Evolutionary conservation across 352 stramenopile species (phyloP).

Genomic region (Phytophthora sp.): DNA sequence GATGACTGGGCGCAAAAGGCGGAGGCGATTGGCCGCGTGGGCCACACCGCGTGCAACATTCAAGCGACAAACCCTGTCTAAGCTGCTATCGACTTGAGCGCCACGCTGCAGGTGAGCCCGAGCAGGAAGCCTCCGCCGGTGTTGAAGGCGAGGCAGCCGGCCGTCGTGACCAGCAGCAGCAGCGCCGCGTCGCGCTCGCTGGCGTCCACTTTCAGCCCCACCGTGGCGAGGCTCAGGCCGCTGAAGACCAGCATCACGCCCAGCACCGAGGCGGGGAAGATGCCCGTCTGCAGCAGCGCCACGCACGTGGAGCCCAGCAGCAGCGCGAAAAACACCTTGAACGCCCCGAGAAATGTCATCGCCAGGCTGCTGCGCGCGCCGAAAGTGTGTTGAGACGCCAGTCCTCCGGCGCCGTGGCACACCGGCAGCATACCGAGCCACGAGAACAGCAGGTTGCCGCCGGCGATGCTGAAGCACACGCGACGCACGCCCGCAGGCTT

Average conservation of each 20-base stretch:
- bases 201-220: constrained; percentile 60
- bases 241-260: constrained; percentile 69
- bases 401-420: constrained; percentile 92
- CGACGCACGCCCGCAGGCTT: constrained; percentile 61
- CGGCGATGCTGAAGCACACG: constrained; percentile 72
- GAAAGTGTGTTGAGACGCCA: constrained; percentile 93
- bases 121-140: constrained; percentile 65
- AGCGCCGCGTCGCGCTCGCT: constrained; percentile 40
- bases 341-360: constrained; percentile 88
- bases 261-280: constrained; percentile 64
- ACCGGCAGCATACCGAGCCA: constrained; percentile 93
- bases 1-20: background rate
- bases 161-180: constrained; percentile 49
- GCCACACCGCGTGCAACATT: constrained; percentile 8
- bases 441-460: constrained; percentile 86
- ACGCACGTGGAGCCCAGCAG: constrained; percentile 84
- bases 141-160: constrained; percentile 54
- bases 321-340: constrained; percentile 92
- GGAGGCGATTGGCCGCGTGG: constrained; percentile 7
- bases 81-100: constrained; percentile 11
- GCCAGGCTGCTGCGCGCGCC: constrained; percentile 90
- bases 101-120: constrained; percentile 37
- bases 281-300: constrained; percentile 55
- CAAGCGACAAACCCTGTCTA: constrained; percentile 7
- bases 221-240: constrained; percentile 51